These are phyloP conservation scores for Pseudocercospora crystallina DNA, from an alignment of 2,329 filamentous ascomycete genomes.

Conservation along the genomic window DNA sequence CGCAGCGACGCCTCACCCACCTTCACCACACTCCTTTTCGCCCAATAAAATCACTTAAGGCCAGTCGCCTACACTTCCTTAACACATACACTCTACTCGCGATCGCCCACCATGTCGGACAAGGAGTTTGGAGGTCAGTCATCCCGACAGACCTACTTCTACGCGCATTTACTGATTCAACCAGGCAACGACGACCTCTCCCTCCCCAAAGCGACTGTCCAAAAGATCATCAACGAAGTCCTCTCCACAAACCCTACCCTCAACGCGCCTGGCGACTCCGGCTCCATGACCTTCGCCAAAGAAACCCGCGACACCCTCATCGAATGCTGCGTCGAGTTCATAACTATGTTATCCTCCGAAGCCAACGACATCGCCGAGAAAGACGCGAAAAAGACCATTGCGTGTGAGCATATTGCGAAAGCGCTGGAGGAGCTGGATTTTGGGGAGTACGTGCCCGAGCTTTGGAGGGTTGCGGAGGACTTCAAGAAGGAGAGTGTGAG, in stretches of 20 bases:
- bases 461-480: slow-evolving; percentile 81
- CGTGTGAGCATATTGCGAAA: slow-evolving; percentile 95
- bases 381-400: slow-evolving; percentile 98
- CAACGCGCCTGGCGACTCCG: slow-evolving; percentile 8
- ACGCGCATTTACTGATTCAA: slow-evolving; percentile 1
- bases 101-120: slow-evolving; percentile 50
- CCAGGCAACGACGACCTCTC: slow-evolving; percentile 60
- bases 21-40: no score
- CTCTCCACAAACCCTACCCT: slow-evolving; percentile 66
- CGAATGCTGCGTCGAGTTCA: slow-evolving; percentile 98
- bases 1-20: no score
- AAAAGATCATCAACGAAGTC: slow-evolving; percentile 91
- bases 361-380: slow-evolving; percentile 99
- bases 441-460: slow-evolving; percentile 83
- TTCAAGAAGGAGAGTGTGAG: slow-evolving; percentile 61
- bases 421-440: slow-evolving; percentile 92
- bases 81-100: neutral
- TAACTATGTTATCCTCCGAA: slow-evolving; percentile 96
- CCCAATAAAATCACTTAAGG: neutral
- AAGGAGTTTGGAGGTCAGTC: slow-evolving; percentile 53
- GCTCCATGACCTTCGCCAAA: slow-evolving; percentile 80
- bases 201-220: slow-evolving; percentile 65
- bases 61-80: neutral
- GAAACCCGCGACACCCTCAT: slow-evolving; percentile 94
- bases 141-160: neutral